Conservation (phyloP, 2,329 filamentous ascomycete genomes). For the Plectosphaerella cucumerina region DNA sequence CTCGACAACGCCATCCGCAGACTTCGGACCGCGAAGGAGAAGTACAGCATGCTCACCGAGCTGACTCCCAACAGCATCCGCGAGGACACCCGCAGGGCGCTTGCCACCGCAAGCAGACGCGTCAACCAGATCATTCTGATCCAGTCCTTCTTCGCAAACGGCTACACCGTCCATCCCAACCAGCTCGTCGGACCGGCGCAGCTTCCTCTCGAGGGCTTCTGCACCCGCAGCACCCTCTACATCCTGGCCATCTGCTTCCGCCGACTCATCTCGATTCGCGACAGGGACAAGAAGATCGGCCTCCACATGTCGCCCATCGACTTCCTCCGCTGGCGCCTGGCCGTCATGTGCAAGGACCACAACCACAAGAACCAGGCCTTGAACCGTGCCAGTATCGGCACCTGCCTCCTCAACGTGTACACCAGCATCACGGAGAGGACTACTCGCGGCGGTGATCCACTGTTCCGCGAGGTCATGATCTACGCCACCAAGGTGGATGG, state of each 20-base stretch:
- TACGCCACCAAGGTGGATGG: slow-evolving; percentile 20
- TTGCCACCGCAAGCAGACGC: slow-evolving; percentile 17
- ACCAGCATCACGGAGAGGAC: background rate
- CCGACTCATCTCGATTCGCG: slow-evolving; percentile 21
- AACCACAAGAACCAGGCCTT: slow-evolving; percentile 1
- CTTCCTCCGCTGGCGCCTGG: slow-evolving; percentile 31
- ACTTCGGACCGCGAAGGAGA: slow-evolving; percentile 3
- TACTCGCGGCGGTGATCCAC: slow-evolving; percentile 15
- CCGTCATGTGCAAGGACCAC: slow-evolving; percentile 5
- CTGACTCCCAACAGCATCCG: background rate
- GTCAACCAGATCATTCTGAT: slow-evolving; percentile 24
- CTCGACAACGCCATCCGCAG: slow-evolving; percentile 10
- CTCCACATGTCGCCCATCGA: slow-evolving; percentile 31
- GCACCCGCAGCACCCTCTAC: slow-evolving; percentile 29
- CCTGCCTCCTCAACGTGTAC: background rate
- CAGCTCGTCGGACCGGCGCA: slow-evolving; percentile 28
- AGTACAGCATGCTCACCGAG: background rate
- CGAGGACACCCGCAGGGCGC: slow-evolving; percentile 1
- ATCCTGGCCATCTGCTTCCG: slow-evolving; percentile 26
- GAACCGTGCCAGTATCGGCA: slow-evolving; percentile 2
- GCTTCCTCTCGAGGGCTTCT: slow-evolving; percentile 24
- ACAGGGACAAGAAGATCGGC: slow-evolving; percentile 9
- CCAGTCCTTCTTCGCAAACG: slow-evolving; percentile 29
- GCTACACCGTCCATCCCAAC: slow-evolving; percentile 28
- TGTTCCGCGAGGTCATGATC: slow-evolving; percentile 22